Evolutionary conservation across 352 stramenopile species (phyloP), one percentile per base, ranked within the genome.

Genomic region (Pythium sp.): DNA sequence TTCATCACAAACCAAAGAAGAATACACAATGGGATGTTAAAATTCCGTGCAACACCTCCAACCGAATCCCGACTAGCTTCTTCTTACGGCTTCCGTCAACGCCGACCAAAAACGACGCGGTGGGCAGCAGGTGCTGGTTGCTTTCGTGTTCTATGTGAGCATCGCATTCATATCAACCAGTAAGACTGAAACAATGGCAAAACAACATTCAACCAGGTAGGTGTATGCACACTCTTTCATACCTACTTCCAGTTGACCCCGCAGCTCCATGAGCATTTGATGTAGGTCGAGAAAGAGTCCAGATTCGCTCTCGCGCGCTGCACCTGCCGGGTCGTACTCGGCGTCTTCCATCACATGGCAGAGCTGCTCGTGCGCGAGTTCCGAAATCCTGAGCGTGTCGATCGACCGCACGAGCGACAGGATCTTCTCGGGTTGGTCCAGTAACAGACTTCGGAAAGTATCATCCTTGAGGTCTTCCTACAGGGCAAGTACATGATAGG

Each of bases 71-170:
- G 7, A 46, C 41, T n/a, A 43, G 12, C 9, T 14, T 24, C 14
- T 18, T 71, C 84, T 30, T 82, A 92, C 84, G 81, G 32, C 81
- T 90, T n/a, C 84, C 81, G 30, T 92, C 84, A 18, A 92, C 80
- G 36, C 73, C 84, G 28, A 92, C 67, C 47, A 81, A 66, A 49
- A 81, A 92, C 5, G 70, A 72, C 1, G 80, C 73, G 0, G 81
- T 86, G 11, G 84, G 77, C 5, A 70, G 60, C 7, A 92, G 64
- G 2, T 79, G 73, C 30, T 68, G 74, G 24, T 78, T 81, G 18
- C 69, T 62, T 34, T 67, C 24, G 26, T 89, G 81, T 18, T 77
- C 84, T 90, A 38, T 22, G 4, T 46, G 18, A 12, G 20, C 4
- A 6, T 34, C 22, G 41, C n/a, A n/a, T 20, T 49, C 20, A 6